These are phyloP conservation scores for Micractinium conductrix DNA, from an alignment of 139 green algal species.

Conservation along the genomic window DNA sequence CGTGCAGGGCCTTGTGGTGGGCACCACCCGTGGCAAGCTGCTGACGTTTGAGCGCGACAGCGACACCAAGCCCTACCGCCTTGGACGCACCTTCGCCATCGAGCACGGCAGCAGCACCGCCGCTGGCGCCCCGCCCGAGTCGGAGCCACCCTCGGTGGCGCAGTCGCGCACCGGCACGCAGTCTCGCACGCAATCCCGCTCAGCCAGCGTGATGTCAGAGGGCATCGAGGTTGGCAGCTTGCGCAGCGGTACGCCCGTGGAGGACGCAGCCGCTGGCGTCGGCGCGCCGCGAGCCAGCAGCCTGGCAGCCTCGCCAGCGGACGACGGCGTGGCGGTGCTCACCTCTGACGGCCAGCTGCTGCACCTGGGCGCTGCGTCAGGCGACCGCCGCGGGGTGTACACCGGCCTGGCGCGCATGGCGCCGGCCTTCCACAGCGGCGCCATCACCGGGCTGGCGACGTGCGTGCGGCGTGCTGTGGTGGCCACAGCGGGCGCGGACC, in stretches of 20 bases:
- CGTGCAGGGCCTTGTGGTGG: constrained; percentile 75
- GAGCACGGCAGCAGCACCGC: no score
- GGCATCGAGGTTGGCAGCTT: no score
- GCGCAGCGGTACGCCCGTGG: neutral
- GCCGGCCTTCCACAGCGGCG: constrained; percentile 54
- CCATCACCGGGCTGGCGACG: constrained; percentile 76
- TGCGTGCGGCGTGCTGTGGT: constrained; percentile 86
- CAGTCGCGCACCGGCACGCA: no score
- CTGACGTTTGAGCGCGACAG: constrained; percentile 74
- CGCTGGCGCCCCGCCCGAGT: neutral
- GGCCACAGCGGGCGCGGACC: constrained; percentile 77
- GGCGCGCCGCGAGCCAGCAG: neutral
- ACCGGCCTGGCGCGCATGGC: constrained; percentile 40
- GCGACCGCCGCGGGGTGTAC: constrained; percentile 64
- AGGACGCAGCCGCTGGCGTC: neutral
- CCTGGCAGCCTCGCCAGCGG: constrained; percentile 73
- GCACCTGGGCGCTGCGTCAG: constrained; percentile 54
- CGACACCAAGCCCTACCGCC: constrained; percentile 69
- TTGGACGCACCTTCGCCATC: constrained; percentile 1
- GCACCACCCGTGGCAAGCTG: constrained; percentile 59
- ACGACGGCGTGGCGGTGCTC: constrained; percentile 79
- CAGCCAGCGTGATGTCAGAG: no score
- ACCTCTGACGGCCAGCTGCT: constrained; percentile 69
- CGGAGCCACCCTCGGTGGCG: no score
- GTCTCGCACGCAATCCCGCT: no score